Conservation (phyloP, 2,329 filamentous ascomycete species). For the Lecanicillium sp. region DNA sequence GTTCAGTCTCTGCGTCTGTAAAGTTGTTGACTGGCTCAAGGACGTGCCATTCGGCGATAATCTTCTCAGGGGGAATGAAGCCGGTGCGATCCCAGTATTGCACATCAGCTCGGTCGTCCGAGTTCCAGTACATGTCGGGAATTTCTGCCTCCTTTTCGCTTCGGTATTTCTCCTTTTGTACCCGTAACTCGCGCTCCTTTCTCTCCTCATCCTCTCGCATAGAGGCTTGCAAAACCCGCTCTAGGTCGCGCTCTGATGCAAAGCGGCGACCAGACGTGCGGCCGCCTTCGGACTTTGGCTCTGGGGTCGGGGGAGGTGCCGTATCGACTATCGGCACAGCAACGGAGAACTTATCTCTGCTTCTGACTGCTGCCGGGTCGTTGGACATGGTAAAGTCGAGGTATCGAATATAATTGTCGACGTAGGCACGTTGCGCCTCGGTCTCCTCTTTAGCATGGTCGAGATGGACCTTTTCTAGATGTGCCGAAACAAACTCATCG, state of each 20-base stretch:
- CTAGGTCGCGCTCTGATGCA: constrained; percentile 64
- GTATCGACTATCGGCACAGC: constrained; percentile 26
- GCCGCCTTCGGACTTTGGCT: constrained; percentile 47
- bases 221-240: constrained; percentile 64
- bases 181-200: constrained; percentile 55
- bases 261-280: constrained; percentile 47
- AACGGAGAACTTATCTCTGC: constrained; percentile 43
- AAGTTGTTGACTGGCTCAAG: constrained; percentile 69
- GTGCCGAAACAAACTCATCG: constrained; percentile 36
- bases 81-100: constrained; percentile 60
- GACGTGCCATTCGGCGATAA: constrained; percentile 63
- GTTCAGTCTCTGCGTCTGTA: constrained; percentile 57
- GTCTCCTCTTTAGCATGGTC: constrained; percentile 29
- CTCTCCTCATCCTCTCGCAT: constrained; percentile 62
- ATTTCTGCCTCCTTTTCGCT: constrained; percentile 70
- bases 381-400: constrained; percentile 47
- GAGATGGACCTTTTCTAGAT: constrained; percentile 32
- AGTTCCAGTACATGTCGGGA: constrained; percentile 59
- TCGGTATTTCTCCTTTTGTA: constrained; percentile 61
- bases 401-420: constrained; percentile 40
- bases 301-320: constrained; percentile 33
- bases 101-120: constrained; percentile 48
- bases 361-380: constrained; percentile 46
- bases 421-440: constrained; percentile 31
- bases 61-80: constrained; percentile 53